Base-by-base conservation (phyloP, 495 filamentous ascomycete genomes). In the Hypoxylon trugodes region DNA sequence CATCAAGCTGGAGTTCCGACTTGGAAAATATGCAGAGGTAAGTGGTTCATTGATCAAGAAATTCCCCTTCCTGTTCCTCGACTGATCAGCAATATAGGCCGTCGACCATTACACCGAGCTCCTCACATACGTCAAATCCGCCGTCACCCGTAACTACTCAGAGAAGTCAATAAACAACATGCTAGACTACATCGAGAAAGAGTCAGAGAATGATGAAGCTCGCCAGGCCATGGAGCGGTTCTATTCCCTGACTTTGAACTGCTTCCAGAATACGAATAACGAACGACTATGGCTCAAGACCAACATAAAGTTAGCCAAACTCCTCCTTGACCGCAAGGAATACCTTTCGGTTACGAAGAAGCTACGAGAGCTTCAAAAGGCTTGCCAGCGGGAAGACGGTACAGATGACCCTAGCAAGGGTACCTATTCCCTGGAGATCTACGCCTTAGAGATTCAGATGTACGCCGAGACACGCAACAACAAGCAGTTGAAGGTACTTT, bases 111-210 rank as follows among this genome's bases (percentile, higher is more conserved):
- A 96, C 75, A 86, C 83, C 55, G 93, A 98, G 73, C 91, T 98
- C 22, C 87, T 98, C 59, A 98, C 93, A 28, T 98, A 98, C 72
- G 93, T 98, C 76, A 96, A 93, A 72, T 95, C 91, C 21, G 93
- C 95, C 18, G 94, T 98, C 46, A 98, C 96, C 19, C 89, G 95
- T 49, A 98, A 98, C 75, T 97, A 98, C 75, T 97, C 96, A 6
- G 95, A 98, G 74, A 98, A 98, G 74, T 97, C 94, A 7, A 96
- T 98, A 76, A 97, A 97, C 78, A 98, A 97, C 73, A 97, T 98
- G 88, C 91, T 98, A 24, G 96, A 98, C 77, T 96, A 89, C 75
- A 96, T 98, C 70, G 93, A 97, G 77, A 97, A 97, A 75, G 87
- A 87, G 38, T 90, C 91, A 21, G 94, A 92, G 69, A 88, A 92